These are phyloP conservation scores for Teratosphaeria nubilosa DNA, from an alignment of 2,329 filamentous ascomycete genomes.

Conservation along the genomic window DNA sequence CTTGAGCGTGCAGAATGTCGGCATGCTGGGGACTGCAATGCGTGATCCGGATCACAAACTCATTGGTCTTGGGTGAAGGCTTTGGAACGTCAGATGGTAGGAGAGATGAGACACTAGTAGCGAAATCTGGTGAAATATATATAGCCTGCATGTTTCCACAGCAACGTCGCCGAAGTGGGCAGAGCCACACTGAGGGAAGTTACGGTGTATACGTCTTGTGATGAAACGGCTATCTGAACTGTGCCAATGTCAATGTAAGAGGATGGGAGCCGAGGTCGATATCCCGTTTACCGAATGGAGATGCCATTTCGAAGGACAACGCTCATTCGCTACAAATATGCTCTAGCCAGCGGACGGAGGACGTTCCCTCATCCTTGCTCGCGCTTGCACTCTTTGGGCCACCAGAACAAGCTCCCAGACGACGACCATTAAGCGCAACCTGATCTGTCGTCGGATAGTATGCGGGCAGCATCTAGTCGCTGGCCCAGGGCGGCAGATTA, in stretches of 20 bases:
- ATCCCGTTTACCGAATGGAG: not conserved
- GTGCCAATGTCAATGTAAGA: not conserved
- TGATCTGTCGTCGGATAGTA: not conserved
- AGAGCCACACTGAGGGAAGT: not conserved
- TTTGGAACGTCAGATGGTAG: slow-evolving; percentile 19
- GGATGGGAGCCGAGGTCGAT: not conserved
- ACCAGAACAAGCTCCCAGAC: not conserved
- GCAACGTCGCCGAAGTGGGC: not conserved
- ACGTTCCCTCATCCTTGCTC: not conserved
- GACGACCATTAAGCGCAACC: not conserved
- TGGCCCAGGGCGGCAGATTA: not conserved
- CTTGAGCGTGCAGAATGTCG: slow-evolving; percentile 49
- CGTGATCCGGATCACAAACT: slow-evolving; percentile 40
- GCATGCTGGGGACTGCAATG: slow-evolving; percentile 51
- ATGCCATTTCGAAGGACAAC: not conserved
- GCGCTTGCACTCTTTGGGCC: not conserved
- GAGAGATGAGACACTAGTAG: slow-evolving; percentile 21
- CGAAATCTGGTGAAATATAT: slow-evolving; percentile 26
- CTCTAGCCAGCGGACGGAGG: not conserved
- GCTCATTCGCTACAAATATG: not conserved
- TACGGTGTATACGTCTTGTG: not conserved
- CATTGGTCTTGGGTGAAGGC: slow-evolving; percentile 25
- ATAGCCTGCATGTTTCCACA: slow-evolving; percentile 32
- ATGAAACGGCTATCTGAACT: too few species aligned
- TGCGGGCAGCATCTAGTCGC: not conserved